Conservation (phyloP, 208 protist genomes). For the Crithidia expoeki region DNA sequence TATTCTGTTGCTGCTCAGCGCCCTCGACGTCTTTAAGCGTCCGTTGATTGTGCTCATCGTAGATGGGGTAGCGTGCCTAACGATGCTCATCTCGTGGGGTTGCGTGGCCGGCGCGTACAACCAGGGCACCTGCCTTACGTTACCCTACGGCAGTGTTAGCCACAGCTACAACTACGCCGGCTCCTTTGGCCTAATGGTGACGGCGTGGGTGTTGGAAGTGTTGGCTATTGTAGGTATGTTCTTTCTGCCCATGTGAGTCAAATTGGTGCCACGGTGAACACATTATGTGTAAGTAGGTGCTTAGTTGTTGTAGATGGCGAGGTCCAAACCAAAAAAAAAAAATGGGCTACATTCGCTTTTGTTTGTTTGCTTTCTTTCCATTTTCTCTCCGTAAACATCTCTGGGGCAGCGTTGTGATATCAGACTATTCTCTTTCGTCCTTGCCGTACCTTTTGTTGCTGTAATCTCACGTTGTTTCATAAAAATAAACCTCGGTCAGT, state of each 20-base stretch:
- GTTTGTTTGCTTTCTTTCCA: too few species aligned
- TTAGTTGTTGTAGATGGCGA: too few species aligned
- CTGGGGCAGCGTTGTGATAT: too few species aligned
- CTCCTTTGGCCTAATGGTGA: slow-evolving; percentile 48
- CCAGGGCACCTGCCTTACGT: slow-evolving; percentile 31
- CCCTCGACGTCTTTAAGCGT: slow-evolving; percentile 31
- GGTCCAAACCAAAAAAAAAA: too few species aligned
- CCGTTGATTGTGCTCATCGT: slow-evolving; percentile 33
- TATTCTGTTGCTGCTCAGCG: slow-evolving; percentile 28
- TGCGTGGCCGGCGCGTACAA: slow-evolving; percentile 40
- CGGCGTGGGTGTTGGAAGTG: slow-evolving; percentile 47
- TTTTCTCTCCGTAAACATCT: too few species aligned
- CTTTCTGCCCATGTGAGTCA: slow-evolving; percentile 33
- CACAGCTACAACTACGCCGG: slow-evolving; percentile 35
- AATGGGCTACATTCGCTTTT: too few species aligned
- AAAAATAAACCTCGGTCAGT: too few species aligned
- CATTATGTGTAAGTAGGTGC: background rate
- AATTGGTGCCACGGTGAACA: background rate
- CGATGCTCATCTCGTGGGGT: slow-evolving; percentile 45
- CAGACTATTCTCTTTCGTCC: too few species aligned
- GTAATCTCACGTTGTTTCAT: too few species aligned
- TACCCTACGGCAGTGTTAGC: slow-evolving; percentile 26
- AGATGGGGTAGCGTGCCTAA: slow-evolving; percentile 36
- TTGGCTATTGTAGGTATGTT: slow-evolving; percentile 34
- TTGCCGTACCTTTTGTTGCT: too few species aligned